Evolutionary conservation across 495 filamentous ascomycete species (phyloP), one percentile per base, ranked within the genome.

Genomic region (Hyphodiscus hymeniophilus): DNA sequence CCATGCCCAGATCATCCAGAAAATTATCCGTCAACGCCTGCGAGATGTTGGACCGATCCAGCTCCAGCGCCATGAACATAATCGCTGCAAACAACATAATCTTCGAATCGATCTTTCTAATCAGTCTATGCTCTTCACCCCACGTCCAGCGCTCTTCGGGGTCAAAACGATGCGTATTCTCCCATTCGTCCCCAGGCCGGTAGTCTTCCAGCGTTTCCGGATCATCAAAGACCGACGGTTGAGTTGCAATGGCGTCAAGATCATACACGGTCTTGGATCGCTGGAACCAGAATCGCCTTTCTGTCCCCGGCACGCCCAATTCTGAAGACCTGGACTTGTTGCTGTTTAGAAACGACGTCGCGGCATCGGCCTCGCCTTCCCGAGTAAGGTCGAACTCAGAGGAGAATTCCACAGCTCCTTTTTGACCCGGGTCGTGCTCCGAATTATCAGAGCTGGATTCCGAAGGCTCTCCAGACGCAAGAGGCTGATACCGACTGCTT

Each of bases 41-140:
- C 4, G 72, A 60, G 32, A 89, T 74, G 62, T 90, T 94, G 17
- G 81, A 78, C 28, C 87, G 72, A 54, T 94, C 88, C 3, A 91
- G 69, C 55, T 94, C 87, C 21, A 94, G 74, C 0, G 85, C 84
- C 49, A 91, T 89, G 63, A 92, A 92, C 64, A 87, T 90, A 16
- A 88, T 59, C 38, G 64, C 0, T n/a, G 13, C 34, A 39, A n/a
- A 38, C 18, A 57, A 49, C 56, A 55, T 54, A 26, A 54, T 54
- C 28, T 54, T 58, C 8, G 26, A 42, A 24, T 56, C 50, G 61
- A 83, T 77, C 71, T 82, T 89, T 38, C 72, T 66, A 3, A 90
- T 71, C 6, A 90, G 59, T 1, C 65, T 67, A 51, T 77, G 79
- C 60, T 90, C 87, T 57, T 89, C 85, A 12, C 70, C 60, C 56